A percentile compares a stretch with the other conserved stretches of the same genome.
Evolutionary conservation across 2,329 filamentous ascomycete genomes (phyloP).

Genomic region (Lecanicillium sp.): DNA sequence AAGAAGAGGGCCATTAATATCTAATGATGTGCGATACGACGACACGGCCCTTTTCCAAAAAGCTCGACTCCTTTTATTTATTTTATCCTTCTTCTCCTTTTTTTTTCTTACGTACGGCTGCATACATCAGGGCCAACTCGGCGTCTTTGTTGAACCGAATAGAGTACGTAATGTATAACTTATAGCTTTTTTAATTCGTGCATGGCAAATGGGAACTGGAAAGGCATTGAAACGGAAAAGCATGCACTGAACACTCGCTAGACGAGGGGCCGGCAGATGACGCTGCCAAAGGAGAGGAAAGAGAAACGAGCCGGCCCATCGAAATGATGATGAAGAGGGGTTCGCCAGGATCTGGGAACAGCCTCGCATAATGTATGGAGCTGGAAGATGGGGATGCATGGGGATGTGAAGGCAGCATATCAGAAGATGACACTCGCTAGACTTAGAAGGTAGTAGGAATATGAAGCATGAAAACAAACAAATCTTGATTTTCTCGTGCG

Average conservation of each 20-base stretch:
- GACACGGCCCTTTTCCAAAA: conserved; percentile 3
- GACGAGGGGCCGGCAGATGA: neutral
- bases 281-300: neutral
- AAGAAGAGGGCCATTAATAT: neutral
- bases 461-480: conserved; percentile 4
- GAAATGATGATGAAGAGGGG: conserved; percentile 7
- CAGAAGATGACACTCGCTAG: conserved; percentile 33
- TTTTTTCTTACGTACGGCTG: conserved; percentile 16
- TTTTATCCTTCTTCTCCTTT: conserved; percentile 2
- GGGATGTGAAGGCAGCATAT: conserved; percentile 16
- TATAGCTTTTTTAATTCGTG: conserved; percentile 27
- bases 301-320: conserved; percentile 1
- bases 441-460: conserved; percentile 10
- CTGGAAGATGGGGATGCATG: conserved; percentile 9
- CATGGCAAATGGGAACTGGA: conserved; percentile 19
- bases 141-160: conserved; percentile 16
- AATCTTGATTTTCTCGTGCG: no score
- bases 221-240: conserved; percentile 15
- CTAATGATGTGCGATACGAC: conserved; percentile 5
- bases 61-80: neutral
- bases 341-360: neutral
- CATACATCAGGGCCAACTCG: conserved; percentile 17
- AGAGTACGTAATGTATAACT: conserved; percentile 31
- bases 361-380: conserved; percentile 5
- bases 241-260: conserved; percentile 10